Base-by-base conservation (phyloP, 2,329 filamentous ascomycete species). In the Beauveria rudraprayagi region DNA sequence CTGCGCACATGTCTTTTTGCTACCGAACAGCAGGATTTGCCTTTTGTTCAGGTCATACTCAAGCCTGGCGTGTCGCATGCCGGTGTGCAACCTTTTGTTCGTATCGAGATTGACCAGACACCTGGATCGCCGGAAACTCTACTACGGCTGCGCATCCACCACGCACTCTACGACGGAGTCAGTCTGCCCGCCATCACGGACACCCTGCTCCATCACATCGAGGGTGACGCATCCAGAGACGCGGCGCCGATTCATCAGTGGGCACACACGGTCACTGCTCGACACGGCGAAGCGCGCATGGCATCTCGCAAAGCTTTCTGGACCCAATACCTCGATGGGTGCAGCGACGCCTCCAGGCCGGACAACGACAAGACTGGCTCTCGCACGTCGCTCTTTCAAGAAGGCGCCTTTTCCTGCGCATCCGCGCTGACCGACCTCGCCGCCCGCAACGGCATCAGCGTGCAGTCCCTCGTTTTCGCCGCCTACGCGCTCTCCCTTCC, bases 151-250 rank as follows among this genome's bases (percentile, higher is more conserved):
- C 78, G 78, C 28, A 87, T 97, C 5, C 92, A 96, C 64, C 92
- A 97, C 70, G 89, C 90, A 0, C 78, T 97, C 0, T 97, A 97
- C 69, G 93, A 97, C 70, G 92, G 87, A 6, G 80, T 95, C 63
- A 94, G 90, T 67, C 76, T 97, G 5, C 83, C 86, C 1, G 70
- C 80, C 0, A 74, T 96, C 6, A 75, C 91, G 24, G 69, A 79
- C 2, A 68, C 71, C 1, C 73, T 80, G 28, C 19, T 63, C 2
- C 56, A 64, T 8, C 65, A 74, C 3, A 60, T 70, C 48, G 51
- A 16, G 24, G 19, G 53, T 3, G 17, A 19, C 57, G 5, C 34
- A 17, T 8, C 16, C 2, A 43, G 16, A n/a, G 30, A 17, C 6
- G 10, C 43, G 4, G 4, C 30, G 14, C 2, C 16, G 14, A 43